These are phyloP conservation scores for Microbotryum saponariae DNA, from an alignment of 1,284 basidiomycete genomes.

Conservation along the genomic window DNA sequence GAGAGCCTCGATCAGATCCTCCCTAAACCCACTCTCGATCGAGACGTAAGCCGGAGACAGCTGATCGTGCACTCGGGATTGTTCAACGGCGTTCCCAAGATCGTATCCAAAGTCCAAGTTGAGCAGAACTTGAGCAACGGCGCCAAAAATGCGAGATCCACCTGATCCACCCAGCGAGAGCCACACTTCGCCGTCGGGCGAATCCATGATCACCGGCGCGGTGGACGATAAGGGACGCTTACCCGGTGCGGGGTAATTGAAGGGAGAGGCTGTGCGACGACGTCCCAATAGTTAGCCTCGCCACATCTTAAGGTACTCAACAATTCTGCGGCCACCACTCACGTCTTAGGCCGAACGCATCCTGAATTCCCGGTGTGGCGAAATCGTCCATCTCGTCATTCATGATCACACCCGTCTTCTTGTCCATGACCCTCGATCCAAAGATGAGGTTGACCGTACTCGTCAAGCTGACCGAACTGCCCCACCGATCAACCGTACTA, in stretches of 20 bases:
- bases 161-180: constrained; percentile 75
- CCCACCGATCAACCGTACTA: constrained; percentile 68
- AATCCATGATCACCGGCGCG: constrained; percentile 67
- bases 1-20: constrained; percentile 53
- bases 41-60: constrained; percentile 62
- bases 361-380: constrained; percentile 67
- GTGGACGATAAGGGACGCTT: constrained; percentile 85
- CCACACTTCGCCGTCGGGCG: constrained; percentile 57
- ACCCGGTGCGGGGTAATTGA: constrained; percentile 68
- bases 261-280: constrained; percentile 31
- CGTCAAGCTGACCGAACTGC: constrained; percentile 77
- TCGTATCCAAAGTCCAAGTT: constrained; percentile 78
- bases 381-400: constrained; percentile 83
- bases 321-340: neutral
- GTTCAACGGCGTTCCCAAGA: constrained; percentile 70
- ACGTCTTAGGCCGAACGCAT: constrained; percentile 62
- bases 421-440: constrained; percentile 76
- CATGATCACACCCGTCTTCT: constrained; percentile 73
- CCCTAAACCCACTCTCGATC: constrained; percentile 57
- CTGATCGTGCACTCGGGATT: constrained; percentile 84
- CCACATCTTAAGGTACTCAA: neutral
- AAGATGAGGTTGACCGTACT: constrained; percentile 80
- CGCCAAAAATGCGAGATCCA: constrained; percentile 73
- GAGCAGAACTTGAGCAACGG: constrained; percentile 71
- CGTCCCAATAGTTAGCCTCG: neutral